A percentile compares a stretch with the other conserved stretches of the same genome.
Conservation (phyloP, 805 yeast genomes). For the Yarrowia osloensis region DNA sequence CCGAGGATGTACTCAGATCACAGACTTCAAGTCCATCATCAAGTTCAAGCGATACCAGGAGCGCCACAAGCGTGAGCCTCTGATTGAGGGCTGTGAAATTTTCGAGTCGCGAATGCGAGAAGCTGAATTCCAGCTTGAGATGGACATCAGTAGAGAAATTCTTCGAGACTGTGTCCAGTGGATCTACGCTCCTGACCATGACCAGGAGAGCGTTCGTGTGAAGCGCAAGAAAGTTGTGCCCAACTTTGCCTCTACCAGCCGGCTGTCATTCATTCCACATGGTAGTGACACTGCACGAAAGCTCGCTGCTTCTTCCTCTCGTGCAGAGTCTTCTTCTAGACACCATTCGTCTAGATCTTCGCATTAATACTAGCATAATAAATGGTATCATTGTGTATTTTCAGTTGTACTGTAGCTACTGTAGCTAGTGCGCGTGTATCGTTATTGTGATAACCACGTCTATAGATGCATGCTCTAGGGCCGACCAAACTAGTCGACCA, state of each 20-base stretch:
- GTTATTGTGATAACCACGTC: too few relatives aligned
- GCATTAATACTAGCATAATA: slow-evolving; percentile 18
- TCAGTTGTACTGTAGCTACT: background rate
- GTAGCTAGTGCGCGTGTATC: too few relatives aligned
- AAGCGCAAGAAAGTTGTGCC: slow-evolving; percentile 25
- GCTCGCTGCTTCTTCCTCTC: background rate
- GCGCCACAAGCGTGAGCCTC: slow-evolving; percentile 49
- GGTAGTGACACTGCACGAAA: slow-evolving; percentile 23
- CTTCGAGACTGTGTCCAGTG: slow-evolving; percentile 62
- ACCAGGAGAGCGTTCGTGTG: slow-evolving; percentile 10
- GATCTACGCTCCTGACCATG: slow-evolving; percentile 38
- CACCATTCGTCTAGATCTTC: background rate
- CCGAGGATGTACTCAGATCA: slow-evolving; percentile 58
- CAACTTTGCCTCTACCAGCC: slow-evolving; percentile 12
- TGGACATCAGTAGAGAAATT: slow-evolving; percentile 56
- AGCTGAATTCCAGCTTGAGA: slow-evolving; percentile 62
- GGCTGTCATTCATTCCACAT: slow-evolving; percentile 17
- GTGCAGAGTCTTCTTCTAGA: slow-evolving; percentile 7
- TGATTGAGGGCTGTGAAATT: slow-evolving; percentile 78
- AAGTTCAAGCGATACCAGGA: slow-evolving; percentile 55
- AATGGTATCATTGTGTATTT: background rate
- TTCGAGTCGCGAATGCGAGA: slow-evolving; percentile 60
- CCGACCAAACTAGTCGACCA: too few relatives aligned
- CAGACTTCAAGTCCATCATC: slow-evolving; percentile 64
- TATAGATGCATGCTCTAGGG: too few relatives aligned